Evolutionary conservation across 352 stramenopile species (phyloP), one percentile per base, ranked within the genome.

Genomic region (Globisporangium sylvaticum): DNA sequence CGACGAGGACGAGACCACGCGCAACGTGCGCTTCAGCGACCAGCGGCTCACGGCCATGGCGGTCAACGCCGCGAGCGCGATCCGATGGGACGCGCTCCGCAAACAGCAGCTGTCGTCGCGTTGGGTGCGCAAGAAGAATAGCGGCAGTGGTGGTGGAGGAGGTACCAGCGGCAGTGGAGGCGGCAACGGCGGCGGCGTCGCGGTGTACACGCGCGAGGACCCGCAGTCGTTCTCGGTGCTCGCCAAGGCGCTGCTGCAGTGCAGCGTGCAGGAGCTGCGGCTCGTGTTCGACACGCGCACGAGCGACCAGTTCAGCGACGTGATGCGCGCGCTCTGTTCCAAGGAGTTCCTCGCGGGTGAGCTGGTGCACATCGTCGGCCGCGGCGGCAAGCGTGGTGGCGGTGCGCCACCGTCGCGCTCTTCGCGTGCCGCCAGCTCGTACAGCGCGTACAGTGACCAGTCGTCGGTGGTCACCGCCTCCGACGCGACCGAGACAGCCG

Each of bases 401-500:
- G 32, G 32, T 9, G 32, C 32, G 32, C 9, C 3, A 12, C 8
- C 1, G 32, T 15, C 32, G 10, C 32, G 32, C 32, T 39, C 32
- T 39, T 39, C 32, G 4, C 32, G 32, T 39, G 32, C 12, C 32
- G 32, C 32, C 12, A 39, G 32, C 32, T 14, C 32, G 32, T 39
- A 39, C 32, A 39, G 32, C 32, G 10, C 9, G 9, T 39, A 39
- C 32, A 39, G 32, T 2, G 32, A 39, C 9, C 32, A 39, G 32
- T 39, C 32, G 7, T 39, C 32, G 32, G 32, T 39, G 32, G 32
- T 39, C 32, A 39, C 32, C 32, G 9, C 32, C 9, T 39, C 32
- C 32, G 32, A 24, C 46, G 65, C 71, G 39, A 57, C 69, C 27
- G 60, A 63, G 61, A 68, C 66, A 14, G 67, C 66, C 12, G 73